Conservation (phyloP, 345 rosid species). For the Raphanus sativus region DNA sequence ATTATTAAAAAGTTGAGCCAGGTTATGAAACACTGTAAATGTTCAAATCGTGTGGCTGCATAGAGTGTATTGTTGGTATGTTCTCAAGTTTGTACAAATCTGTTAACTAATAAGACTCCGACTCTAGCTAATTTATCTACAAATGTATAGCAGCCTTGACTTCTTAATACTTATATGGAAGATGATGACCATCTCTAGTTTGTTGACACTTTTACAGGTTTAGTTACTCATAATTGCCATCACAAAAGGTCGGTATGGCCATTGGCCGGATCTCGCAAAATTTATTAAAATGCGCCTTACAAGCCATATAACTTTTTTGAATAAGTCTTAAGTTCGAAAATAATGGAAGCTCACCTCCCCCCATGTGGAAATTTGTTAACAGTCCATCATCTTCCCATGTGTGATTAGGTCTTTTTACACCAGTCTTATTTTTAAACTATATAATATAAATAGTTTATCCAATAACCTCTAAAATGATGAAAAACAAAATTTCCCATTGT, state of each 20-base stretch:
- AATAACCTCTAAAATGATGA: background rate
- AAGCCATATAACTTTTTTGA: background rate
- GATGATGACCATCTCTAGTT: background rate
- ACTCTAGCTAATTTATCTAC: too few relatives aligned
- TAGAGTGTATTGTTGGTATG: too few relatives aligned
- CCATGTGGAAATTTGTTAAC: slow-evolving; percentile 36
- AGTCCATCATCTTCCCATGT: slow-evolving; percentile 36
- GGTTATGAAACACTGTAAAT: background rate
- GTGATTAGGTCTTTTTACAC: slow-evolving; percentile 28
- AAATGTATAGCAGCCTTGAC: too few relatives aligned
- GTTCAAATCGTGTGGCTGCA: background rate
- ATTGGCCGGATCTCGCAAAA: background rate
- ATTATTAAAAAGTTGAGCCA: background rate
- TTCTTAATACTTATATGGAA: background rate
- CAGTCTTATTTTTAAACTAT: background rate
- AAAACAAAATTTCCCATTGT: background rate
- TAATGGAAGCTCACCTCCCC: slow-evolving; percentile 37
- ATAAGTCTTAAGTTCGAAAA: slow-evolving; percentile 24
- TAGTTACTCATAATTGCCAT: background rate
- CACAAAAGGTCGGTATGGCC: background rate
- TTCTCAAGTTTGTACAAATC: too few relatives aligned
- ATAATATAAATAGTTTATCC: background rate
- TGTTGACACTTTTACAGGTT: background rate
- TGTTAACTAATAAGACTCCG: too few relatives aligned
- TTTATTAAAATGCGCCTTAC: too few relatives aligned